Conservation (phyloP, 1,139 yeast species). For the Kodamaea ohmeri region DNA sequence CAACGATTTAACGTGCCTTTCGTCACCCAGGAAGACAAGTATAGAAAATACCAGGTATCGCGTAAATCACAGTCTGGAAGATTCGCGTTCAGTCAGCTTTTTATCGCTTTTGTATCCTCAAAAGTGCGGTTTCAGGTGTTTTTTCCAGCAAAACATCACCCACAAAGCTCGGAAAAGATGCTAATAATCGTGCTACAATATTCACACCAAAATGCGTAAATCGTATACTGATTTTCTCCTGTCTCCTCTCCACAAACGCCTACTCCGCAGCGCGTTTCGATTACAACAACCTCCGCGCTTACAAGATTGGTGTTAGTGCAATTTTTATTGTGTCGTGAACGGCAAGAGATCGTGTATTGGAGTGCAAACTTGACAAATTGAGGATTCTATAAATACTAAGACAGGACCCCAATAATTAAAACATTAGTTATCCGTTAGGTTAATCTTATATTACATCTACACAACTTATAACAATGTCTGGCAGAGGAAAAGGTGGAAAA, state of each 20-base stretch:
- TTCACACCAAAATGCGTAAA: conserved; percentile 13
- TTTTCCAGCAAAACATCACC: not conserved
- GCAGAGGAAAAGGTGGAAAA: conserved; percentile 99
- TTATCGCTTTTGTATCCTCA: not conserved
- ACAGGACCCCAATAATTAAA: not conserved
- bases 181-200: conserved; percentile 9
- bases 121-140: not conserved
- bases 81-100: not conserved
- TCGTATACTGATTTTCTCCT: conserved; percentile 5
- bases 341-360: not conserved
- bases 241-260: conserved; percentile 6
- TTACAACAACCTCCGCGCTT: not conserved
- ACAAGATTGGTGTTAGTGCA: conserved; percentile 2
- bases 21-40: not conserved
- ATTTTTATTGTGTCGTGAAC: not conserved
- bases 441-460: conserved; percentile 18
- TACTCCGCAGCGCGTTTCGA: not conserved
- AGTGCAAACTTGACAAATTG: not conserved
- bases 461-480: conserved; percentile 62
- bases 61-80: not conserved
- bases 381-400: conserved; percentile 6
- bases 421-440: conserved; percentile 3
- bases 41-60: not conserved
- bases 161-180: conserved; percentile 2
- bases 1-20: not conserved